Evolutionary conservation across 345 rosid species (phyloP).

Genomic region (Citrus reticulata): DNA sequence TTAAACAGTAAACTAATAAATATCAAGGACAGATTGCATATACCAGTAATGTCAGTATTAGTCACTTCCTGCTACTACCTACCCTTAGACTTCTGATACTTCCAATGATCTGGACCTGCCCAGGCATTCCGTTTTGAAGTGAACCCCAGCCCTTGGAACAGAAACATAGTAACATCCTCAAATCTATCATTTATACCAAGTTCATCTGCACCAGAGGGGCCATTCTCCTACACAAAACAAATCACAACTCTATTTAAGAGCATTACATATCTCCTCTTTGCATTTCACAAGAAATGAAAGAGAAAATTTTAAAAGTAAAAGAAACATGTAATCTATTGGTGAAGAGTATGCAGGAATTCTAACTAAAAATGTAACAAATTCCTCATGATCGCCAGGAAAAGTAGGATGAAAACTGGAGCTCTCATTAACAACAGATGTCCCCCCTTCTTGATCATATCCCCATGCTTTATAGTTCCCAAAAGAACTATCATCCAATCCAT

Average conservation of each 20-base stretch:
- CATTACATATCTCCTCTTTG: not conserved
- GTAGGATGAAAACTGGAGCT: conserved; percentile 40
- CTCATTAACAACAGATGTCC: conserved; percentile 41
- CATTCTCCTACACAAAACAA: conserved; percentile 26
- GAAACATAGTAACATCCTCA: conserved; percentile 27
- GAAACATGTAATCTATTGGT: not conserved
- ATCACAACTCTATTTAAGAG: conserved; percentile 8
- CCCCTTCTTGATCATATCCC: conserved; percentile 27
- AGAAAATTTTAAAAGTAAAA: not conserved
- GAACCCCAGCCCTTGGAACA: conserved; percentile 48
- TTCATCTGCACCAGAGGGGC: not conserved
- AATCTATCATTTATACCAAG: conserved; percentile 45
- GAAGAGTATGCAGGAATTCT: not conserved
- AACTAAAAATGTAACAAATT: conserved; percentile 12
- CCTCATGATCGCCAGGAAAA: conserved; percentile 57
- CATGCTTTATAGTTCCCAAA: conserved; percentile 1
- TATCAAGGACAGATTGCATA: not conserved
- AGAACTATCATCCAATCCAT: not conserved
- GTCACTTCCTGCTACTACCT: not conserved
- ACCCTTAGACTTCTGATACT: conserved; percentile 32
- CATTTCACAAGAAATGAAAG: not conserved
- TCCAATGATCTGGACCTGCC: conserved; percentile 54
- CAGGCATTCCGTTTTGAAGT: conserved; percentile 35
- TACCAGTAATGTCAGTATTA: not conserved
- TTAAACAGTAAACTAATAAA: not conserved